Percentiles rank a stretch among this genome's conserved stretches.
These are phyloP conservation scores for Cyclostephanos tholiformis DNA, from an alignment of 108 stramenopile species.

Conservation along the genomic window DNA sequence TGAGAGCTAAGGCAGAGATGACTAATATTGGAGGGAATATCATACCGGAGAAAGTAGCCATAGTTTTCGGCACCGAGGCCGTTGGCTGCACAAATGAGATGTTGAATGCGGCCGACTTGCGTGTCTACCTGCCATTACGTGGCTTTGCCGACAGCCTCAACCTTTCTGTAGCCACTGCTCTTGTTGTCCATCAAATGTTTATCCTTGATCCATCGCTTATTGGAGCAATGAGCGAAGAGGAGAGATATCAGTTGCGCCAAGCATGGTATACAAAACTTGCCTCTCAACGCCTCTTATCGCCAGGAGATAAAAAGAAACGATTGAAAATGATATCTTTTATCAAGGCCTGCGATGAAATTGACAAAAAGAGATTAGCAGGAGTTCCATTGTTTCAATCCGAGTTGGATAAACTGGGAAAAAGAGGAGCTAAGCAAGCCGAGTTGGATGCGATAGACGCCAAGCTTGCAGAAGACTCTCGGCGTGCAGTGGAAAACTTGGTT, in stretches of 20 bases:
- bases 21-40: constrained; percentile 22
- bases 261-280: constrained; percentile 84
- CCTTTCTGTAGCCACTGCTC: constrained; percentile 85
- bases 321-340: constrained; percentile 44
- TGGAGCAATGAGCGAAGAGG: constrained; percentile 69
- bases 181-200: constrained; percentile 84
- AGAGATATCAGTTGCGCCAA: constrained; percentile 53
- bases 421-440: constrained; percentile 41
- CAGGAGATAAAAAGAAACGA: constrained; percentile 60
- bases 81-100: constrained; percentile 85
- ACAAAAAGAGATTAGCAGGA: constrained; percentile 40
- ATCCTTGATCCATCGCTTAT: constrained; percentile 69
- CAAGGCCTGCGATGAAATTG: constrained; percentile 53
- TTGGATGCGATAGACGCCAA: constrained; percentile 54
- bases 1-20: constrained; percentile 22
- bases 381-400: constrained; percentile 43
- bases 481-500: constrained; percentile 69
- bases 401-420: constrained; percentile 55
- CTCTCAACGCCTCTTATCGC: constrained; percentile 67
- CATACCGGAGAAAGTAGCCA: constrained; percentile 85
- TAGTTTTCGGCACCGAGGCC: constrained; percentile 91
- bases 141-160: constrained; percentile 94
- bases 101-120: constrained; percentile 69
- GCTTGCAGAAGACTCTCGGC: constrained; percentile 24
- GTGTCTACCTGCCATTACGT: constrained; percentile 88